Base-by-base conservation (phyloP, 768 basidiomycete genomes). In the Scleroderma bovista region DNA sequence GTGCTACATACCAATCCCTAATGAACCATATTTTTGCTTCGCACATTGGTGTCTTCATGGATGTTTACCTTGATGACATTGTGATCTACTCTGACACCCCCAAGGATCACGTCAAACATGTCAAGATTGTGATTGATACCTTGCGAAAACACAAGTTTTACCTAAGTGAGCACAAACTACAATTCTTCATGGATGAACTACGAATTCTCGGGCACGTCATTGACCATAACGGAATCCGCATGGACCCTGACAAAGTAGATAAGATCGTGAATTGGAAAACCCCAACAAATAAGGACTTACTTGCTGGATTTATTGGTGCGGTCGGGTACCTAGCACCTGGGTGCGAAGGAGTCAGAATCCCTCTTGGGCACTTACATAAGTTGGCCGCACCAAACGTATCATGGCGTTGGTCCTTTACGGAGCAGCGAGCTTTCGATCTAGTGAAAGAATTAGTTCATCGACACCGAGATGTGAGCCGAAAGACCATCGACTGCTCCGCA, bases 171-270 rank as follows among this genome's bases (percentile, higher is more conserved):
- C 46, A 63, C 6, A 75, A 76, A 54, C 58, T 73, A 0, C 59
- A 70, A 7, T 68, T 75, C 39, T 57, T 75, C 7, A 46, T 45
- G 0, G 7, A 47, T 0, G 59, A 63, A 42, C 32, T 72, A n/a
- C 61, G 66, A 23, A 53, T 72, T 10, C 57, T 75, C 0, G 72
- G 73, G 0, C 69, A 64, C 19, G 51, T 73, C 6, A 57, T 77
- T 2, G 62, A 68, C 32, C 62, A 67, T 24, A 22, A 65, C 0
- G 75, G 76, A 0, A 72, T 76, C 23, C 46, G 47, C 1, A 73
- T 75, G 66, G 74, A 76, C 44, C 69, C 71, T 0, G 54, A 71
- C 34, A 77, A 76, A 46, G 72, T 78, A 0, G 70, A 75, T 38
- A 54, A 55, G 0, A 59, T 76, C 0, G 8, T 62, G 1, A 70